Base-by-base conservation (phyloP, 2,329 filamentous ascomycete genomes). In the Diaporthe destruens region DNA sequence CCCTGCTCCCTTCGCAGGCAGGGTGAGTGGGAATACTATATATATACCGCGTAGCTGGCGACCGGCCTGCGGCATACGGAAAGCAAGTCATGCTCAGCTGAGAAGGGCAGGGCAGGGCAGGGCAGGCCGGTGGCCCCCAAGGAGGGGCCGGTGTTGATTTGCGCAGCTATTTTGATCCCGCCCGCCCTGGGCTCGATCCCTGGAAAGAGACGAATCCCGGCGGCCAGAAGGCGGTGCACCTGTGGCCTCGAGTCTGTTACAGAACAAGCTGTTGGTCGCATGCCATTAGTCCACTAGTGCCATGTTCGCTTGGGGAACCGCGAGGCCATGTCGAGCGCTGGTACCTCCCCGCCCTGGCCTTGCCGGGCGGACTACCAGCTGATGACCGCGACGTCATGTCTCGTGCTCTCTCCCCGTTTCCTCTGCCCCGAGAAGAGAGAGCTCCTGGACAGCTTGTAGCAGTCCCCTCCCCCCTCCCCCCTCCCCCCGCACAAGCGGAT, bases 231-330 rank as follows among this genome's bases (percentile, higher is more conserved):
- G 42, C 42, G 42, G 61, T 57, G 70, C 59, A 59, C 16, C 51
- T 34, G 20, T 42, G 59, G 59, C 59, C 51, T 71, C 51, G 63
- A 53, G 63, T 56, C 51, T 68, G 70, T 68, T 68, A 68, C 70
- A 72, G 70, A 68, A 66, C n/a, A 20, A 39, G 32, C 44, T 55
- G 44, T 71, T 56, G 59, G 53, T 39, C 53, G 42, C 70, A 67
- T 67, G 54, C 69, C 56, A 69, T 55, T 57, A 69, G 51, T 47
- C 47, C 49, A 32, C 61, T 66, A 53, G 61, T 66, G 29, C 18
- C 29, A 53, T 66, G 47, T 68, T 68, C 59, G 57, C 42, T n/a
- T 53, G 39, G 44, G 47, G 47, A 63, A 72, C 53, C 29, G 55
- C 16, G 14, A n/a, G 29, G 18, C 32, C 32, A 3, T 67, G 70